phyloP scores from a whole-genome alignment of 108 stramenopile species.

The Cylindrotheca closterium region DNA sequence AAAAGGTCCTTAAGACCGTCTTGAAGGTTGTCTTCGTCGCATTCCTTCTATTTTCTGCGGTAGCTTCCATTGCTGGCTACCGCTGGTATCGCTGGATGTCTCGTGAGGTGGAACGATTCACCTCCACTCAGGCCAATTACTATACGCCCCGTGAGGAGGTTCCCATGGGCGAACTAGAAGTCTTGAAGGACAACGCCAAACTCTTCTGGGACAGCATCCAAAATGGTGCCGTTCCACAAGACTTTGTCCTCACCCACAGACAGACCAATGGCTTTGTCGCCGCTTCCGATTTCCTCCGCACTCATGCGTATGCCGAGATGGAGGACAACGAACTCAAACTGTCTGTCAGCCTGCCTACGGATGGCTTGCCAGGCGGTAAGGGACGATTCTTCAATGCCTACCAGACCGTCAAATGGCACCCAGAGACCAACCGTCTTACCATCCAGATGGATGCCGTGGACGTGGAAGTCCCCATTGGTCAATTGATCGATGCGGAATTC shows the following conservation, averaged over 20 bases:
- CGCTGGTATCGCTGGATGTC: neutral
- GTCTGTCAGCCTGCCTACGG: constrained; percentile 16
- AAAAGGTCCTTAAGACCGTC: neutral
- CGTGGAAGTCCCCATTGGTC: constrained; percentile 6
- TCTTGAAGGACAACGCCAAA: neutral
- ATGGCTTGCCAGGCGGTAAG: constrained; percentile 21
- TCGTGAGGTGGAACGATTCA: neutral
- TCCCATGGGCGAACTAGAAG: neutral
- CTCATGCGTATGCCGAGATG: constrained; percentile 15
- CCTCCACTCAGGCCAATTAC: neutral
- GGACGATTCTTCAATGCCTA: constrained; percentile 27
- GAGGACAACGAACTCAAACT: constrained; percentile 6
- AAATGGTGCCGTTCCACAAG: constrained; percentile 1
- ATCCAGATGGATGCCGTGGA: constrained; percentile 16
- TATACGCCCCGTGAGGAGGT: neutral
- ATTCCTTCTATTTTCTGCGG: neutral
- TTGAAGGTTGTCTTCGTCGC: neutral
- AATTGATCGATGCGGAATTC: constrained; percentile 15
- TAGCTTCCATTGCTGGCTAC: neutral
- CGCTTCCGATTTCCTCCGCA: constrained; percentile 26
- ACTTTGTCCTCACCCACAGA: constrained; percentile 23
- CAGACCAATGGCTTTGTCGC: constrained; percentile 33
- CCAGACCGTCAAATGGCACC: constrained; percentile 6
- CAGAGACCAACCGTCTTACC: constrained; percentile 6
- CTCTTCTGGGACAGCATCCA: neutral